Conservation (phyloP, 768 basidiomycete species). For the Phylloporus rhodoxanthus region DNA sequence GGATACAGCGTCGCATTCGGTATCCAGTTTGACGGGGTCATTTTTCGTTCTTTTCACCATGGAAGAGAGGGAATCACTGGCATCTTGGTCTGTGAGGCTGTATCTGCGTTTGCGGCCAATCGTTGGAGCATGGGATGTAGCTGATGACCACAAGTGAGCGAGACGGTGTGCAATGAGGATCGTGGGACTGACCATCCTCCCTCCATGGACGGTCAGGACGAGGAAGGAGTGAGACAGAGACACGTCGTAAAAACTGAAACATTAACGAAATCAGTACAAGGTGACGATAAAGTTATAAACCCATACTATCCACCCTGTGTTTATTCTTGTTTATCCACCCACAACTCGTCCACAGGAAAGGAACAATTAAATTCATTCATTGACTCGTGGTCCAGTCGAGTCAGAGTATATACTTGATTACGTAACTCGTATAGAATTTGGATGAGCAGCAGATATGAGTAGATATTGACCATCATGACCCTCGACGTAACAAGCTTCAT, state of each 20-base stretch:
- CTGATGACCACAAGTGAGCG: conserved; percentile 32
- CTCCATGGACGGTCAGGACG: conserved; percentile 72
- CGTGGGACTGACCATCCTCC: conserved; percentile 57
- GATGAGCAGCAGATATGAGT: background rate
- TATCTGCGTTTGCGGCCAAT: conserved; percentile 62
- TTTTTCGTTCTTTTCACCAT: conserved; percentile 32
- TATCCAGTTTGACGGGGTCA: conserved; percentile 23
- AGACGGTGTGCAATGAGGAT: conserved; percentile 6
- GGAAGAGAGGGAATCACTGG: conserved; percentile 28
- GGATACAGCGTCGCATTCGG: conserved; percentile 20
- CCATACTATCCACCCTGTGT: no score
- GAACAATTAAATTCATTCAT: no score
- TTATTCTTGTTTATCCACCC: conserved; percentile 26
- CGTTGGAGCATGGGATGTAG: conserved; percentile 69
- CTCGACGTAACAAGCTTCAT: conserved; percentile 78
- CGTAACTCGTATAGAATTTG: background rate
- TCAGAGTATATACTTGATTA: background rate
- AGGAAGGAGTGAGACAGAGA: conserved; percentile 63
- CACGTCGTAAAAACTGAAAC: conserved; percentile 68
- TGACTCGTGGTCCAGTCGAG: no score
- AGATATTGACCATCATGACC: conserved; percentile 50
- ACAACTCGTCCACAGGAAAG: no score
- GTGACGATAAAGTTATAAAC: no score
- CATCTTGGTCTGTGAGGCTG: conserved; percentile 41
- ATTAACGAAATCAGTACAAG: conserved; percentile 21